A percentile compares a stretch with the other conserved stretches of the same genome.
These are phyloP conservation scores for Kitagawia praeruptora DNA, from an alignment of 129 eudicot genomes.

Conservation along the genomic window DNA sequence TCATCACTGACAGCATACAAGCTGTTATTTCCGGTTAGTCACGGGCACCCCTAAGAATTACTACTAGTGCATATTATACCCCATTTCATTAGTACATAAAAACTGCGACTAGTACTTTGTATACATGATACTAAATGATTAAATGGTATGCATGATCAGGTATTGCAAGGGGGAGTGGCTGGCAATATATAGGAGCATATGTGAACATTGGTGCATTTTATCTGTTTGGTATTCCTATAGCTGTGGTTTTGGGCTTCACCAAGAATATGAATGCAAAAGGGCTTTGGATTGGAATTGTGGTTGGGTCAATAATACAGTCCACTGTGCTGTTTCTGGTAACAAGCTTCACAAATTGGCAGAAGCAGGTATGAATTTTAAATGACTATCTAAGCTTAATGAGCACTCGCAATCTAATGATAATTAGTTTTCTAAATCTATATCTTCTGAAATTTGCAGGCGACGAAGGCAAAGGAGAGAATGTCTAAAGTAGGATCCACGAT, in stretches of 20 bases:
- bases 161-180: constrained; percentile 71
- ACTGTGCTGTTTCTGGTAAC: constrained; percentile 27
- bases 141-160: constrained; percentile 24
- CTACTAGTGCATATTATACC: neutral
- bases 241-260: constrained; percentile 43
- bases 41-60: neutral
- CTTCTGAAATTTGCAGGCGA: constrained; percentile 29
- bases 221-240: constrained; percentile 57
- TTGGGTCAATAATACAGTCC: constrained; percentile 45
- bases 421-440: neutral
- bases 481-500: constrained; percentile 8
- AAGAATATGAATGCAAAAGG: constrained; percentile 54
- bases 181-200: constrained; percentile 78
- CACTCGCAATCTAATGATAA: neutral
- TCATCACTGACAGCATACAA: constrained; percentile 55
- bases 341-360: constrained; percentile 49
- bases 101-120: neutral
- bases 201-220: constrained; percentile 59
- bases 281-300: constrained; percentile 54
- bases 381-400: neutral
- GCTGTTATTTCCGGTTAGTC: constrained; percentile 58
- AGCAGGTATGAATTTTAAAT: constrained; percentile 31
- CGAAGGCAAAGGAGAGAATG: constrained; percentile 29
- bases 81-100: neutral
- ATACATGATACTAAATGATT: neutral